These are phyloP conservation scores for Candida tropicalis DNA, from an alignment of 1,139 yeast species.

Conservation along the genomic window DNA sequence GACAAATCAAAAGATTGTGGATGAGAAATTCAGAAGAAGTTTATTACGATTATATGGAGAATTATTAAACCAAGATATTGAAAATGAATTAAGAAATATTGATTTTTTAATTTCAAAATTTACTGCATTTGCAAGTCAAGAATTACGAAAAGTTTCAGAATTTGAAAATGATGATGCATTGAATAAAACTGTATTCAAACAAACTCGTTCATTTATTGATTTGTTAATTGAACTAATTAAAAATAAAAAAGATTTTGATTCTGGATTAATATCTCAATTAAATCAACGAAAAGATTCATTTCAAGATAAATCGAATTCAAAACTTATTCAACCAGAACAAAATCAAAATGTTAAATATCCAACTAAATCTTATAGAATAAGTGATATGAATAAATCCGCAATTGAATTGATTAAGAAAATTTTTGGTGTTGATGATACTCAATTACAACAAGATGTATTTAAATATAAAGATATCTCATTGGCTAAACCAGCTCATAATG, in stretches of 20 bases:
- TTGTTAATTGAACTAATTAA: conserved; percentile 52
- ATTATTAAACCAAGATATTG: conserved; percentile 51
- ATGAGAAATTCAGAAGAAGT: conserved; percentile 43
- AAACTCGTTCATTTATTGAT: conserved; percentile 59
- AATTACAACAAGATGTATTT: conserved; percentile 54
- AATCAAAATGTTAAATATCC: conserved; percentile 26
- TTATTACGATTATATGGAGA: conserved; percentile 66
- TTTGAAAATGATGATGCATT: conserved; percentile 41
- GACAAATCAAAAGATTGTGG: conserved; percentile 44
- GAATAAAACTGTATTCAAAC: conserved; percentile 52
- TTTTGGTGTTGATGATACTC: conserved; percentile 42
- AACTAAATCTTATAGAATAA: conserved; percentile 50
- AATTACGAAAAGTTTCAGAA: conserved; percentile 51
- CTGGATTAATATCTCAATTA: conserved; percentile 42
- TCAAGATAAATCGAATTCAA: conserved; percentile 28
- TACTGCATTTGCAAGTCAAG: conserved; percentile 65
- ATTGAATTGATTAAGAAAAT: conserved; percentile 40
- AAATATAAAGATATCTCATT: conserved; percentile 44
- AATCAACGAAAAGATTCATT: conserved; percentile 24
- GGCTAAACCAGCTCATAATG: conserved; percentile 47
- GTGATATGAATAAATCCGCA: conserved; percentile 50
- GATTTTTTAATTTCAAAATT: conserved; percentile 71
- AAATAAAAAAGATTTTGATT: conserved; percentile 46
- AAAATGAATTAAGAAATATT: conserved; percentile 40
- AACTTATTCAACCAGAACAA: conserved; percentile 12